Percentiles rank a stretch among this genome's conserved stretches.
Evolutionary conservation across 805 yeast genomes (phyloP).

Genomic region (Nematodospora valgi): DNA sequence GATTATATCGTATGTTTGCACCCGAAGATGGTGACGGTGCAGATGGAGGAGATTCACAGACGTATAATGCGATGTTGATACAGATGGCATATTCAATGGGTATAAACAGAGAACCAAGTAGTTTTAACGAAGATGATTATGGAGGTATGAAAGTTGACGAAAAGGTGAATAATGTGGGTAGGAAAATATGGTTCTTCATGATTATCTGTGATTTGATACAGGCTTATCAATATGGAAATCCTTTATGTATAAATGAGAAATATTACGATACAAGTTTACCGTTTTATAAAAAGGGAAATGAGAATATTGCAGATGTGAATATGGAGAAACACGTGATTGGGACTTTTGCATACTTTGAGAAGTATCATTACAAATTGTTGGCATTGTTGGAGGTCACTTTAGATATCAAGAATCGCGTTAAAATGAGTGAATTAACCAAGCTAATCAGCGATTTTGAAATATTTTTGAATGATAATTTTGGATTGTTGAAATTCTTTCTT

Average conservation of each 20-base stretch:
- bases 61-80: conserved; percentile 23
- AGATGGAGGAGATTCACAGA: conserved; percentile 36
- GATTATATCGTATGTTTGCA: conserved; percentile 46
- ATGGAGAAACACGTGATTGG: conserved; percentile 35
- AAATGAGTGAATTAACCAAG: conserved; percentile 17
- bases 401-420: conserved; percentile 16
- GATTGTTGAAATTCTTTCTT: conserved; percentile 17
- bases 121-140: too few relatives aligned
- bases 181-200: conserved; percentile 37
- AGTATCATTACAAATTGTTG: conserved; percentile 26
- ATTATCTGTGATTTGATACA: conserved; percentile 26
- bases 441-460: conserved; percentile 34
- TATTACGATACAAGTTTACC: conserved; percentile 30
- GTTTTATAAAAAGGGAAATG: conserved; percentile 29
- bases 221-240: conserved; percentile 32
- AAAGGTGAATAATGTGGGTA: conserved; percentile 20
- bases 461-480: conserved; percentile 27
- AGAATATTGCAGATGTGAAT: conserved; percentile 30
- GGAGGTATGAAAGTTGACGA: conserved; percentile 34
- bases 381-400: conserved; percentile 21
- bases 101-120: conserved; percentile 39
- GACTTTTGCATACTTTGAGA: conserved; percentile 24
- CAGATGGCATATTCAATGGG: conserved; percentile 41
- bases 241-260: conserved; percentile 25
- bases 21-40: conserved; percentile 43